Evolutionary conservation across 345 rosid species (phyloP).

Genomic region (Pistacia vera): DNA sequence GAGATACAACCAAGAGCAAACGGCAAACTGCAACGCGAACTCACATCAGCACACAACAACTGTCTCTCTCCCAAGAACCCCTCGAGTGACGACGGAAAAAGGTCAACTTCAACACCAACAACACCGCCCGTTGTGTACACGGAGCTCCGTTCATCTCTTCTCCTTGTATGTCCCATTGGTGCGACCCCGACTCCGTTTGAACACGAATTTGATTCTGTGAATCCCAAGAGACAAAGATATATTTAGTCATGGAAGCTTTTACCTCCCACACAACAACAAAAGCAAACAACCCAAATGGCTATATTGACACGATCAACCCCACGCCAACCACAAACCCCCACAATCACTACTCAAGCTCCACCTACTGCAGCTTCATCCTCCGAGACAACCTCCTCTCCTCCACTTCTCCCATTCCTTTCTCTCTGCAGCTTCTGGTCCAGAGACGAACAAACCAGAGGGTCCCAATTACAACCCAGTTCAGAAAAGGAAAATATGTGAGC

Average conservation of each 20-base stretch:
- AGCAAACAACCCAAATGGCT: conserved; percentile 33
- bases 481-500: conserved; percentile 96
- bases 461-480: conserved; percentile 57
- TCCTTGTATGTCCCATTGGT: conserved; percentile 58
- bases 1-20: conserved; percentile 58
- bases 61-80: conserved; percentile 60
- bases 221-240: conserved; percentile 78
- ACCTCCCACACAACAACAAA: conserved; percentile 43
- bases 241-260: conserved; percentile 74
- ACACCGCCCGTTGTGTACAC: conserved; percentile 31
- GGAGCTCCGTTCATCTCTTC: conserved; percentile 51
- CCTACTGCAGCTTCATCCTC: conserved; percentile 69
- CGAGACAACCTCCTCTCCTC: conserved; percentile 81
- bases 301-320: conserved; percentile 37
- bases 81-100: conserved; percentile 47
- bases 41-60: conserved; percentile 26
- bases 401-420: conserved; percentile 61
- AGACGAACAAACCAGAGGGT: conserved; percentile 50
- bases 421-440: conserved; percentile 50
- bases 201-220: conserved; percentile 47
- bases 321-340: conserved; percentile 47
- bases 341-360: conserved; percentile 39
- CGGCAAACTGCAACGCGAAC: conserved; percentile 45
- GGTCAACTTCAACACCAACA: conserved; percentile 43
- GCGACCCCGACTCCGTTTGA: conserved; percentile 55